Conservation (phyloP, 306 rosid genomes). For the Psophocarpus tetragonolobus region DNA sequence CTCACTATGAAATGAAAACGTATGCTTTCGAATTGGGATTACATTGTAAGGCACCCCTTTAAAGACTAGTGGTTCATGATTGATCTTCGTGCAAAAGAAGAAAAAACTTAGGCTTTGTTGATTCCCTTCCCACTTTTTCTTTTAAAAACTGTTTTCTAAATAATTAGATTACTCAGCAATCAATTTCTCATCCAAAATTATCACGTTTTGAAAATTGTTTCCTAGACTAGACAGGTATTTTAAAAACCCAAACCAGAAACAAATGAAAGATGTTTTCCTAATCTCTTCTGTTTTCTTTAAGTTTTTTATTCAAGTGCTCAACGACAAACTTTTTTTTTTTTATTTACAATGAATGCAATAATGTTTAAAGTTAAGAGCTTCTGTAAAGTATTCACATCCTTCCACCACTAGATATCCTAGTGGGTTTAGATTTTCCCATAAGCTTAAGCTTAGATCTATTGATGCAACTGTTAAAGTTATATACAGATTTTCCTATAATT, state of each 20-base stretch:
- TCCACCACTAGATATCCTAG: neutral
- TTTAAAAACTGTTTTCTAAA: neutral
- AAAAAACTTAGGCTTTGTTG: neutral
- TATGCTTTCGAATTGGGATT: conserved; percentile 1
- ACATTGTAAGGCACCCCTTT: conserved; percentile 11
- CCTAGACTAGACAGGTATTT: neutral
- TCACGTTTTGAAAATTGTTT: neutral
- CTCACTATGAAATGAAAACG: neutral
- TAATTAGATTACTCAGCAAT: neutral
- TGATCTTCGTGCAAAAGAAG: neutral
- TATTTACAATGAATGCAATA: neutral
- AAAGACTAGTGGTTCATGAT: neutral
- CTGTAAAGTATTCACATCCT: neutral
- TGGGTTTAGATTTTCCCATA: neutral
- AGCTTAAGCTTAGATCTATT: neutral
- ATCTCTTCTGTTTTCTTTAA: neutral
- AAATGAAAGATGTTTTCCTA: neutral
- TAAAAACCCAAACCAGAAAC: neutral
- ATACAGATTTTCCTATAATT: too few species aligned
- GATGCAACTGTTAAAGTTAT: neutral
- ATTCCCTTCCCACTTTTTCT: neutral
- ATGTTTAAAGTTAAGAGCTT: neutral
- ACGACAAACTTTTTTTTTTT: neutral
- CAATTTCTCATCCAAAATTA: neutral
- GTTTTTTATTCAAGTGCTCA: neutral